Evolutionary conservation across 176 grass and related monocot genomes (phyloP).

Genomic region (Zea luxurians): DNA sequence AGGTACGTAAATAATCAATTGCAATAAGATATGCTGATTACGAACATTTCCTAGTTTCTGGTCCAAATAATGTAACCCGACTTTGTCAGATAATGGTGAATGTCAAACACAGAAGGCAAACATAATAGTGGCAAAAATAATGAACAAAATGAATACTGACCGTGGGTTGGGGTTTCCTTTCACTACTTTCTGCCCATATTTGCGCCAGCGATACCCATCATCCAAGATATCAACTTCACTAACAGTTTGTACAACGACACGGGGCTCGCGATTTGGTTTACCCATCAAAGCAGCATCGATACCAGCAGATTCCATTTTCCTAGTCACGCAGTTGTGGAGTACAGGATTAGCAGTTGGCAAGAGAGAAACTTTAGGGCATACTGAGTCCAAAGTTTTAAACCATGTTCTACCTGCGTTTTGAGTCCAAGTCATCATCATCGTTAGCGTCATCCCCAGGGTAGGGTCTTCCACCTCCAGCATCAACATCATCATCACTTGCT

Average conservation of each 20-base stretch:
- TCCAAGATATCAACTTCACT: slow-evolving; percentile 99
- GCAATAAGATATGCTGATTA: neutral
- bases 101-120: slow-evolving; percentile 14
- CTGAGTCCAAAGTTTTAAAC: slow-evolving; percentile 28
- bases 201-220: slow-evolving; percentile 99
- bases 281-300: slow-evolving; percentile 78
- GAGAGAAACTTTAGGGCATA: neutral
- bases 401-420: slow-evolving; percentile 78
- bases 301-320: slow-evolving; percentile 80
- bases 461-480: slow-evolving; percentile 69
- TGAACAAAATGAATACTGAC: slow-evolving; percentile 43
- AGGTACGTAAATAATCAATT: neutral
- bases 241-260: slow-evolving; percentile 98
- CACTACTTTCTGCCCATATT: slow-evolving; percentile 99
- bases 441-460: slow-evolving; percentile 71
- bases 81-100: neutral
- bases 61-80: slow-evolving; percentile 1
- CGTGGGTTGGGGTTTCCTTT: slow-evolving; percentile 99
- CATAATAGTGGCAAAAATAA: neutral
- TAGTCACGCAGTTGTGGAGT: slow-evolving; percentile 47
- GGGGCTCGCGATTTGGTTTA: slow-evolving; percentile 92
- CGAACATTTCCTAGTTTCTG: slow-evolving; percentile 14
- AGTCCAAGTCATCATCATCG: slow-evolving; percentile 82
- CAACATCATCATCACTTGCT: slow-evolving; percentile 72
- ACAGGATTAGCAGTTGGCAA: slow-evolving; percentile 35